These are phyloP conservation scores for Hypoxylon sp. DNA, from an alignment of 2,329 filamentous ascomycete species.

Conservation along the genomic window DNA sequence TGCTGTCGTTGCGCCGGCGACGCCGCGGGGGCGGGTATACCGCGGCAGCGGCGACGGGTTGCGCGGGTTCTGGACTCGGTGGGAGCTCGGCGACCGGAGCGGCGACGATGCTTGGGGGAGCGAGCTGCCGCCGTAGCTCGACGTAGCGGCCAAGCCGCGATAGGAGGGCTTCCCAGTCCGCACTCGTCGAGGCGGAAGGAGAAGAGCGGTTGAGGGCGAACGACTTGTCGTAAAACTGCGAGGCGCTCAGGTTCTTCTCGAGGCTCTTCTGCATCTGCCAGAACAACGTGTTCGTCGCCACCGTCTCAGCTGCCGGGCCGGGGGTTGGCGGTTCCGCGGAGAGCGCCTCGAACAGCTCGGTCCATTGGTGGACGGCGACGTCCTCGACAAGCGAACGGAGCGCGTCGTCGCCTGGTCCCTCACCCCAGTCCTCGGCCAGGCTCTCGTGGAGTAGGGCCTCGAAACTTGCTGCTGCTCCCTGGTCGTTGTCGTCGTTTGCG, in stretches of 20 bases:
- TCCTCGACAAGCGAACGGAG: slow-evolving; percentile 32
- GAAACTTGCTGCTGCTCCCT: slow-evolving; percentile 38
- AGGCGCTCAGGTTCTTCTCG: slow-evolving; percentile 48
- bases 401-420: slow-evolving; percentile 6
- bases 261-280: slow-evolving; percentile 46
- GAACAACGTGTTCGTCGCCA: too few species aligned
- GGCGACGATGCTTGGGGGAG: slow-evolving; percentile 9
- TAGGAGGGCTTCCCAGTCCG: slow-evolving; percentile 47
- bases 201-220: not conserved
- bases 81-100: slow-evolving; percentile 23
- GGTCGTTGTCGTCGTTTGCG: slow-evolving; percentile 9
- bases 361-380: slow-evolving; percentile 44
- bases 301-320: slow-evolving; percentile 7
- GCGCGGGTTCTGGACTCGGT: not conserved
- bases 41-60: not conserved
- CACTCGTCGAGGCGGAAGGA: not conserved
- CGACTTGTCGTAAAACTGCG: slow-evolving; percentile 11
- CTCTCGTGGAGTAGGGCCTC: slow-evolving; percentile 41
- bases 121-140: slow-evolving; percentile 35
- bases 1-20: not conserved
- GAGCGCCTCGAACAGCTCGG: slow-evolving; percentile 48
- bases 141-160: slow-evolving; percentile 42
- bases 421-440: slow-evolving; percentile 14
- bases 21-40: not conserved
- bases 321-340: slow-evolving; percentile 16